Conservation (phyloP, 2,329 filamentous ascomycete genomes). For the Aspergillus jensenii region DNA sequence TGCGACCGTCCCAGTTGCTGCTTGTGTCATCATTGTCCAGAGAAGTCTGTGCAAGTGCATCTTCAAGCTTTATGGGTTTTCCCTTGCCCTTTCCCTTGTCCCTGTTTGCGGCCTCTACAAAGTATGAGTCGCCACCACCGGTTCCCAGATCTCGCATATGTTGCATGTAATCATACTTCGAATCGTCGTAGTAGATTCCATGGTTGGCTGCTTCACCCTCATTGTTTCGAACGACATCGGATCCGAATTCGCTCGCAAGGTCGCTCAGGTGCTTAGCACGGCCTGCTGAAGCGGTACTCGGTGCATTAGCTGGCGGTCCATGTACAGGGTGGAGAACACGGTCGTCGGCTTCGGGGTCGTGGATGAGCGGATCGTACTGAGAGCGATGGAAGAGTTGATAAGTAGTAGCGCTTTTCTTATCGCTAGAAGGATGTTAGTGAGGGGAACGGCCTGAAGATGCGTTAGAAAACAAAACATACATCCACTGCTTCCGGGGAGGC, state of each 20-base stretch:
- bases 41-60: slow-evolving; percentile 67
- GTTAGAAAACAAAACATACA: slow-evolving; percentile 49
- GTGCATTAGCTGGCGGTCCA: slow-evolving; percentile 33
- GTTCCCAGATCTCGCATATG: slow-evolving; percentile 85
- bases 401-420: slow-evolving; percentile 91
- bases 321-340: slow-evolving; percentile 79
- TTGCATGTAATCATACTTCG: slow-evolving; percentile 98
- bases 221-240: slow-evolving; percentile 71
- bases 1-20: slow-evolving; percentile 11
- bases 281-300: slow-evolving; percentile 29
- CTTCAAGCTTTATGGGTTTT: slow-evolving; percentile 76
- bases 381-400: slow-evolving; percentile 94
- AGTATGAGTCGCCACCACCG: slow-evolving; percentile 71
- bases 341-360: slow-evolving; percentile 83
- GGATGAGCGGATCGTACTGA: slow-evolving; percentile 95
- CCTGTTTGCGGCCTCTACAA: slow-evolving; percentile 69
- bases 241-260: slow-evolving; percentile 71
- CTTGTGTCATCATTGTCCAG: slow-evolving; percentile 35
- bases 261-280: slow-evolving; percentile 68
- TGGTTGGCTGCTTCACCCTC: slow-evolving; percentile 95
- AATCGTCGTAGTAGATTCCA: slow-evolving; percentile 93
- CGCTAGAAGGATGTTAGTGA: slow-evolving; percentile 46
- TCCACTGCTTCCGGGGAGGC: slow-evolving; percentile 73
- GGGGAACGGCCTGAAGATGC: not conserved
- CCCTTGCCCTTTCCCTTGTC: slow-evolving; percentile 69